Percentiles rank a stretch among this genome's conserved stretches.
Evolutionary conservation across 2,329 filamentous ascomycete genomes (phyloP).

Genomic region (Beauveria caledonica): DNA sequence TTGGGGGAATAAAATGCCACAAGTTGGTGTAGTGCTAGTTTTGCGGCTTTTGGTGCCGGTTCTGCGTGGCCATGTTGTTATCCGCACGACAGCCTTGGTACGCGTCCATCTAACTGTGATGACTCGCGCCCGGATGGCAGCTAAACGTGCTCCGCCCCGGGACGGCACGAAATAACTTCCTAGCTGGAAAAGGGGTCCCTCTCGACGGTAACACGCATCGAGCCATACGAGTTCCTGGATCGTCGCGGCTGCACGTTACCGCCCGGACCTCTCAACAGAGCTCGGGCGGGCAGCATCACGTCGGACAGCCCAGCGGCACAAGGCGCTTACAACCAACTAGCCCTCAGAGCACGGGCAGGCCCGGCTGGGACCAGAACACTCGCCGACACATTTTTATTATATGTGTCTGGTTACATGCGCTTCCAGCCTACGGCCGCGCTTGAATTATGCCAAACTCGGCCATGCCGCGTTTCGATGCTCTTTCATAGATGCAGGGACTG

Average conservation of each 20-base stretch:
- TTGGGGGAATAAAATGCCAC: not conserved
- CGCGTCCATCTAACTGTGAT: not conserved
- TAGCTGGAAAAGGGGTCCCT: too few species aligned
- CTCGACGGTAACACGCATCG: not conserved
- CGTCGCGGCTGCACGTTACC: not conserved
- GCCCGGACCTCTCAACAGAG: not conserved
- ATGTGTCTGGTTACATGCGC: not conserved
- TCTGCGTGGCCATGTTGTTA: not conserved
- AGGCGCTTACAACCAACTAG: not conserved
- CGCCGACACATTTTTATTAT: not conserved
- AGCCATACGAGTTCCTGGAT: too few species aligned
- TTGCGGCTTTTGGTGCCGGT: not conserved
- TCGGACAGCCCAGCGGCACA: conserved; percentile 2
- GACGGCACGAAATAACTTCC: not conserved
- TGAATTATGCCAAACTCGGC: not conserved
- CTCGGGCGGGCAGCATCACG: not conserved
- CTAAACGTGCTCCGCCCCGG: not conserved
- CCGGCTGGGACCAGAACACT: not conserved
- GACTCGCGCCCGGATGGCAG: not conserved
- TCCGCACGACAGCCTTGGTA: not conserved
- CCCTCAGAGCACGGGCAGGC: not conserved
- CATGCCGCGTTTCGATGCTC: not conserved
- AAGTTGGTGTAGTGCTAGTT: not conserved
- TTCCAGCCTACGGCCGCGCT: not conserved
- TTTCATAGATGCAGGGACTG: too few species aligned